Evolutionary conservation across 345 rosid genomes (phyloP).

Genomic region (Heritiera fomes): DNA sequence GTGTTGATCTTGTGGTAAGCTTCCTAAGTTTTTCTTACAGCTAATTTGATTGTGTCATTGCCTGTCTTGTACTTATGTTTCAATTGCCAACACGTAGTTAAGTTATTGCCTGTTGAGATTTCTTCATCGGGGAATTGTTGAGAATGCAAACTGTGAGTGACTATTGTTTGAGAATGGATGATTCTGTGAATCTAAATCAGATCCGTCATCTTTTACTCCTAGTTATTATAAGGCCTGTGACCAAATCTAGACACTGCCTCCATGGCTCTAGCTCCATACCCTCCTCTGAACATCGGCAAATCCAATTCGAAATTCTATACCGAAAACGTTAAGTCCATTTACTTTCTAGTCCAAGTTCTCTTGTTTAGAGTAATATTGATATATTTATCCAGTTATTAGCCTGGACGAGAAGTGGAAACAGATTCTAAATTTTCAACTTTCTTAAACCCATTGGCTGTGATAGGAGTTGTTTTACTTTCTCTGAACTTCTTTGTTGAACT

Average conservation of each 20-base stretch:
- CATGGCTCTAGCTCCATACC: neutral
- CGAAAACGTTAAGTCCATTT: neutral
- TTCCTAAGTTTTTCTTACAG: conserved; percentile 1
- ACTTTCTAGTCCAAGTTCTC: neutral
- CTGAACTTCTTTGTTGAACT: neutral
- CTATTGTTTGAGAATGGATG: neutral
- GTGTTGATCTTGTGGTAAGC: conserved; percentile 69
- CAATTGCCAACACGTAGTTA: neutral
- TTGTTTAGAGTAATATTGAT: neutral
- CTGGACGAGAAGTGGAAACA: conserved; percentile 12
- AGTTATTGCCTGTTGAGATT: neutral
- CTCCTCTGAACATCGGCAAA: neutral
- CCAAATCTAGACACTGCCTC: too few species aligned
- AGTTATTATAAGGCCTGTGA: neutral
- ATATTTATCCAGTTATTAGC: neutral
- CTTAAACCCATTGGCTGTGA: neutral
- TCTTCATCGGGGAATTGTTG: neutral
- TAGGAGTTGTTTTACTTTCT: neutral
- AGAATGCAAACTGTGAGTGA: neutral
- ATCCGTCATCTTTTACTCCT: neutral
- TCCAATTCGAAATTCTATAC: neutral
- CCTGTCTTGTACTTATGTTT: neutral
- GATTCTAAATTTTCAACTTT: neutral
- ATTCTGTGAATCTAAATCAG: conserved; percentile 7
- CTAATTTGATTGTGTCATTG: neutral